phyloP scores from a whole-genome alignment of 179 eudicot species.

The Silene vulgaris region DNA sequence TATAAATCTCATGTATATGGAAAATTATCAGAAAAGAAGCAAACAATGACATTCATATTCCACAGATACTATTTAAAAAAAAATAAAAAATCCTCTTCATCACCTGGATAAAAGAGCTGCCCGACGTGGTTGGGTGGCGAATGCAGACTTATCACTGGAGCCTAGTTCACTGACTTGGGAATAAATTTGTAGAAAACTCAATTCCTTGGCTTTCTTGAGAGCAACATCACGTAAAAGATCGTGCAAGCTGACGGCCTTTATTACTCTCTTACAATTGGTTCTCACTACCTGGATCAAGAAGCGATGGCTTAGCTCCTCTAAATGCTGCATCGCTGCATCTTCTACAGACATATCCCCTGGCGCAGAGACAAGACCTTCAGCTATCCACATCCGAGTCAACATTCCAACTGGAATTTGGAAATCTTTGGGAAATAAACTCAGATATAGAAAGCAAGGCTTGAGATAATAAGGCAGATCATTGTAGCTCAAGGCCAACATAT shows the following conservation, averaged over 20 bases:
- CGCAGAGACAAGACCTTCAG: conserved; percentile 44
- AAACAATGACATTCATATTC: background rate
- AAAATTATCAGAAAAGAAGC: background rate
- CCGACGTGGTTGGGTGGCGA: conserved; percentile 11
- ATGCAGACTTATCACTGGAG: background rate
- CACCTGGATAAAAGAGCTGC: conserved; percentile 24
- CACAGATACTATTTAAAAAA: background rate
- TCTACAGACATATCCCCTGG: conserved; percentile 35
- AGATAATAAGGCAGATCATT: conserved; percentile 43
- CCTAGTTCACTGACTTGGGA: background rate
- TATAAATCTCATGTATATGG: conserved; percentile 3
- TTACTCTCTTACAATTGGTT: conserved; percentile 33
- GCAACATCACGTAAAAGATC: conserved; percentile 53
- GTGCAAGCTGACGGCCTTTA: conserved; percentile 39
- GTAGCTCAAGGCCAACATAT: conserved; percentile 45
- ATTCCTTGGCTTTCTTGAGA: conserved; percentile 32
- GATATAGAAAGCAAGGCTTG: conserved; percentile 49
- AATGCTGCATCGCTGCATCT: conserved; percentile 39
- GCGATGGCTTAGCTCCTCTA: conserved; percentile 42
- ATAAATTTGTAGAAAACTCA: conserved; percentile 23
- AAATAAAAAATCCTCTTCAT: background rate
- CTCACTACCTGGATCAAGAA: conserved; percentile 45
- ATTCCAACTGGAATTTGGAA: conserved; percentile 30
- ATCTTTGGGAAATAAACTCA: conserved; percentile 42
- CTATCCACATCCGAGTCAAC: conserved; percentile 54